Evolutionary conservation across 2,329 filamentous ascomycete genomes (phyloP).

Genomic region (Penicillium sp.): DNA sequence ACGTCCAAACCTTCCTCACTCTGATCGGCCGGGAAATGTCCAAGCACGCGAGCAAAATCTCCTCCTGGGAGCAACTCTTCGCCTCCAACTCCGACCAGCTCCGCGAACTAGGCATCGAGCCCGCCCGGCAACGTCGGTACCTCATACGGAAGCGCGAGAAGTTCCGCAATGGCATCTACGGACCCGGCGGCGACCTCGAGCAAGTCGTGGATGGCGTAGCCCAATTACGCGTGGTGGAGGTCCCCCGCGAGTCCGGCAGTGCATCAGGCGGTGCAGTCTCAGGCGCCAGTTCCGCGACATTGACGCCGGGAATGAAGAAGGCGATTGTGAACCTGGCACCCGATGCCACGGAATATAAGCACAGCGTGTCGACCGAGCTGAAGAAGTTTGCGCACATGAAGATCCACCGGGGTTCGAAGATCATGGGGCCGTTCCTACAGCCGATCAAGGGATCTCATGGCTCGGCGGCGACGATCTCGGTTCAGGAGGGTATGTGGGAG

Average conservation of each 20-base stretch:
- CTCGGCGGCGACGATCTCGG: constrained; percentile 66
- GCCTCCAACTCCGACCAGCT: constrained; percentile 76
- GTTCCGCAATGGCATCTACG: constrained; percentile 76
- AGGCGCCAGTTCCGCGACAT: constrained; percentile 53
- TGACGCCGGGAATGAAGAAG: constrained; percentile 59
- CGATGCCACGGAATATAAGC: constrained; percentile 59
- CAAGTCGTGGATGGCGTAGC: constrained; percentile 68
- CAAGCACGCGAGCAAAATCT: constrained; percentile 82
- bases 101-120: constrained; percentile 82
- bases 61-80: constrained; percentile 89
- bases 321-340: constrained; percentile 64
- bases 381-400: constrained; percentile 66
- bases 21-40: constrained; percentile 87
- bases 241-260: constrained; percentile 46
- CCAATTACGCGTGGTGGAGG: constrained; percentile 62
- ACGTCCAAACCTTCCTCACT: constrained; percentile 82
- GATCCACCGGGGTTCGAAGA: constrained; percentile 68
- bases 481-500: constrained; percentile 93
- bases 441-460: constrained; percentile 65
- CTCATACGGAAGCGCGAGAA: constrained; percentile 85
- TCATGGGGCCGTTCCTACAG: constrained; percentile 74
- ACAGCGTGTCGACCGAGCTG: constrained; percentile 47
- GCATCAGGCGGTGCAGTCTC: constrained; percentile 34
- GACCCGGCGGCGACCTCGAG: constrained; percentile 79
- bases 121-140: constrained; percentile 78